Base-by-base conservation (phyloP, 2,329 filamentous ascomycete genomes). In the Orbilia quercus region DNA sequence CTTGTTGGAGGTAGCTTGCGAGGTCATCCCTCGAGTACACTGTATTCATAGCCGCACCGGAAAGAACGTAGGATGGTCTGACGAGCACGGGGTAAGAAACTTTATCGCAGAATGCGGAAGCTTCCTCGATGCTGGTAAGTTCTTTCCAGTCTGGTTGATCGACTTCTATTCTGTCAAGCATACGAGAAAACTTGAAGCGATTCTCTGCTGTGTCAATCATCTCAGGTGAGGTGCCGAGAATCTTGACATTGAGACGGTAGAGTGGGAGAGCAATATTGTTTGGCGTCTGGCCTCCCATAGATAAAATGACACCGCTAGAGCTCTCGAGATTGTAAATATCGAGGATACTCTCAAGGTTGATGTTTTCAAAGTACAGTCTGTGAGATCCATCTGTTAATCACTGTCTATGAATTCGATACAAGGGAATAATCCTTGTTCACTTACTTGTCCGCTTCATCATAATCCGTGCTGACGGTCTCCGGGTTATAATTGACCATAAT, bases 201-300 rank as follows among this genome's bases (percentile, higher is more conserved):
- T 99, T 98, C 84, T 99, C 95, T 0, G 95, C 95, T 36, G 87
- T 92, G 81, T 99, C 95, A 79, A 99, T 98, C 94, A 98, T 98
- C 81, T 99, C 95, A 7, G 95, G 95, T 0, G 94, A 97, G 1
- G 95, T 99, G 77, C 95, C 95, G 2, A 98, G 85, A 36, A 98
- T 89, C 83, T 94, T 96, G 79, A 96, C 91, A 75, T 96, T 95
- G 54, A 92, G 86, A 75, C 94, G 90, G 81, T 93, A 89, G 18
- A 99, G 86, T 1, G 92, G 91, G 55, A 98, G 85, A 1, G 95
- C 92, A 78, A 99, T 97, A 84, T 98, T 98, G 85, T 98, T 98
- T 1, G 95, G 94, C 0, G 92, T 96, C 81, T 99, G 95, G 7
- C 95, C 95, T 82, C 95, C 94, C 91, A 98, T 96, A 58, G 92